These are phyloP conservation scores for Calonectria fujianensis DNA, from an alignment of 2,329 filamentous ascomycete genomes.

Conservation along the genomic window DNA sequence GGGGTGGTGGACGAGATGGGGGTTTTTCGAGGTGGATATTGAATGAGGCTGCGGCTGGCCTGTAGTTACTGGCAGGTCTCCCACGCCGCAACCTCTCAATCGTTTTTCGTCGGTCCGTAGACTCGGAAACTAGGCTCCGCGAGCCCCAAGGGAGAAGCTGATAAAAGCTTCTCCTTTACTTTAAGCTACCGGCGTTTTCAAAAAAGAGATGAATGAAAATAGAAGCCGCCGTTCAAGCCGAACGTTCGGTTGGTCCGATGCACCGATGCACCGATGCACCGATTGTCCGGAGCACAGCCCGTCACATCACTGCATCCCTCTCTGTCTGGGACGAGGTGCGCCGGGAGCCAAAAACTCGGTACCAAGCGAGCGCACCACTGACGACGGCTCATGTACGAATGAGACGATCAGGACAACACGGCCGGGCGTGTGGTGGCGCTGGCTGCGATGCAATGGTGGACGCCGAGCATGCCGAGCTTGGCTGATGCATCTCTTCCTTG, in stretches of 20 bases:
- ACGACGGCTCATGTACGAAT: not conserved
- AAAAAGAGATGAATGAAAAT: not conserved
- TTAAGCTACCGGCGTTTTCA: not conserved
- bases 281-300: slow-evolving; percentile 10
- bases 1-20: slow-evolving; percentile 3
- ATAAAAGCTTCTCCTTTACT: not conserved
- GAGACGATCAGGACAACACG: slow-evolving; percentile 4
- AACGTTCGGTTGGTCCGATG: slow-evolving; percentile 2
- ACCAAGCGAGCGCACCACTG: slow-evolving; percentile 5
- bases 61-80: not conserved
- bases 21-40: not conserved
- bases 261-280: slow-evolving; percentile 10
- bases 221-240: not conserved
- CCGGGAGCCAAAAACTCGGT: not conserved
- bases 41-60: not conserved
- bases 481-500: not conserved
- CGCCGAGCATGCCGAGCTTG: slow-evolving; percentile 4
- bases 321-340: not conserved
- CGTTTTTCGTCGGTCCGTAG: not conserved
- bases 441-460: not conserved
- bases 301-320: not conserved
- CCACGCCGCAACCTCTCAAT: not conserved
- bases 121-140: not conserved
- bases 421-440: slow-evolving; percentile 4
- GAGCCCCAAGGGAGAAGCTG: not conserved